Evolutionary conservation across 306 rosid species (phyloP), one percentile per base, ranked within the genome.

Genomic region (Coriaria nepalensis): DNA sequence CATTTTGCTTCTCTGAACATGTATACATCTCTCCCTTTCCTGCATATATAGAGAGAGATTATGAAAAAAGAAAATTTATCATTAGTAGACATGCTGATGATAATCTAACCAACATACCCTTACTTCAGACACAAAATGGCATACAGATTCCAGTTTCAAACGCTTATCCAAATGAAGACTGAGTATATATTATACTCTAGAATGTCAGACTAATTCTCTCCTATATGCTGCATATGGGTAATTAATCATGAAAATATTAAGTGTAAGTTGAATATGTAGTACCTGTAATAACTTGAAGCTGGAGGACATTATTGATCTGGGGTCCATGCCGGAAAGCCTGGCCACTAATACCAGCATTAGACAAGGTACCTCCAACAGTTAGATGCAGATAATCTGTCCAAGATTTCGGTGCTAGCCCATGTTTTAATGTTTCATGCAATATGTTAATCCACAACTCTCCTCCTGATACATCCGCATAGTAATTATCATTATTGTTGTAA

Each of bases 381-480:
- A 92, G 96, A 42, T 79, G 79, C 66, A 92, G 87, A 47, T 92
- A 92, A 72, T 92, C 98, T 7, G 98, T 92, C 98, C 98, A 92
- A 41, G 96, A 92, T 45, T 85, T 92, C 6, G 98, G 98, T 38
- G 98, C 81, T 52, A 92, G 52, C 45, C 96, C 98, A 62, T 69
- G 56, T 68, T 74, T 66, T 13, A 92, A 81, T 39, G 95, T 79
- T 59, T 82, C 87, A 79, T 69, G 85, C 78, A 92, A 65, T 60
- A 92, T 68, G 57, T 82, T 78, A 59, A 92, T 85, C 98, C 98
- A 92, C 68, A 92, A 65, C 72, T 85, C 87, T 15, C 98, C 96
- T 3, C 81, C 95, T 5, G 94, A 79, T 33, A 79, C 98, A 62
- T 92, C 98, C 15, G 70, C 96, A 59, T 74, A 84, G 29, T 20